These are phyloP conservation scores for Diaporthe sp. DNA, from an alignment of 2,329 filamentous ascomycete species.

Conservation along the genomic window DNA sequence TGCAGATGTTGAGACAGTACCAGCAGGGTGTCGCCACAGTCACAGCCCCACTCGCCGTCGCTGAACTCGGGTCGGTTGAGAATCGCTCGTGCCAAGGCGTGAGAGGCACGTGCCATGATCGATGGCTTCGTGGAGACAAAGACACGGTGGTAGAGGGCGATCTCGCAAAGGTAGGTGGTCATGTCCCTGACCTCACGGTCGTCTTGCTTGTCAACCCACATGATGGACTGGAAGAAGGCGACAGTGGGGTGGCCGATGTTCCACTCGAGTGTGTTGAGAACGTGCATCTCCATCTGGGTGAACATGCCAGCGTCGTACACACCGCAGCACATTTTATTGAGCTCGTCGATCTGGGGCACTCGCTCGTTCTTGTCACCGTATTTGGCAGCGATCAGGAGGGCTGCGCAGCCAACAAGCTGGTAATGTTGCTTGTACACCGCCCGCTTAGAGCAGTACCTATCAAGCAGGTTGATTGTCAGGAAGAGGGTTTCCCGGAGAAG, in stretches of 20 bases:
- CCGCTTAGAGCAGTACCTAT: constrained; percentile 96
- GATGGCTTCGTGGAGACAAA: constrained; percentile 95
- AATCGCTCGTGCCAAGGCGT: constrained; percentile 89
- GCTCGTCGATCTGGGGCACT: constrained; percentile 95
- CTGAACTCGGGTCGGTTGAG: constrained; percentile 82
- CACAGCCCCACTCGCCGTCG: constrained; percentile 82
- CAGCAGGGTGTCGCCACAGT: constrained; percentile 76
- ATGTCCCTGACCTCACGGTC: constrained; percentile 94
- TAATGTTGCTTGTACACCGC: constrained; percentile 99
- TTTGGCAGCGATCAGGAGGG: constrained; percentile 96
- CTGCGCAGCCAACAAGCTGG: constrained; percentile 95
- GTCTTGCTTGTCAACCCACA: constrained; percentile 82
- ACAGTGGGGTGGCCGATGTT: too few species aligned
- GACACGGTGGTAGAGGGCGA: constrained; percentile 95
- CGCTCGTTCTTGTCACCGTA: constrained; percentile 99
- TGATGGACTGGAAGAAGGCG: constrained; percentile 90
- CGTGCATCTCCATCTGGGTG: constrained; percentile 99
- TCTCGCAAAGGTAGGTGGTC: constrained; percentile 94
- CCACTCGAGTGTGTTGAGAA: constrained; percentile 97
- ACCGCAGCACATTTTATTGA: constrained; percentile 99
- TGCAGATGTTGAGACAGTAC: constrained; percentile 71
- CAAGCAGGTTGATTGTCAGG: constrained; percentile 94
- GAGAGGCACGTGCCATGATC: constrained; percentile 87
- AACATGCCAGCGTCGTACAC: constrained; percentile 99
- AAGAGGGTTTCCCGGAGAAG: constrained; percentile 95